Conservation (phyloP, 495 filamentous ascomycete species). For the Penicillium lagena region DNA sequence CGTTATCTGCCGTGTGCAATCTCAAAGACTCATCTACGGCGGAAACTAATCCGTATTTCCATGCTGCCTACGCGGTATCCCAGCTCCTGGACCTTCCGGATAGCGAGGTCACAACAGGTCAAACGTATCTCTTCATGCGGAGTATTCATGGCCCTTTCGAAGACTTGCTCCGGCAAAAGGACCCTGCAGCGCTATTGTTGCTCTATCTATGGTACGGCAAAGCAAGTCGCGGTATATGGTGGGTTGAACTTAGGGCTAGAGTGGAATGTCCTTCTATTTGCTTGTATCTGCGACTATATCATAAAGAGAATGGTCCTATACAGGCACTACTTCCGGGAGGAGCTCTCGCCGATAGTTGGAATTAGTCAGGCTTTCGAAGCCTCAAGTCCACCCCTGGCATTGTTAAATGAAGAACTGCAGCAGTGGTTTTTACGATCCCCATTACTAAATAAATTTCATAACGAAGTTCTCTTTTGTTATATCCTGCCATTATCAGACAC, state of each 20-base stretch:
- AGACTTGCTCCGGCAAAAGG: conserved; percentile 24
- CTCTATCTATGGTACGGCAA: conserved; percentile 42
- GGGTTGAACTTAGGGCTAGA: conserved; percentile 32
- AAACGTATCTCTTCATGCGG: conserved; percentile 16
- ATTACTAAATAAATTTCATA: too few relatives aligned
- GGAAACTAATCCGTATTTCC: conserved; percentile 32
- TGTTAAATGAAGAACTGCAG: too few relatives aligned
- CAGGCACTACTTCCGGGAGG: conserved; percentile 20
- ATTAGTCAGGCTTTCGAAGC: too few relatives aligned
- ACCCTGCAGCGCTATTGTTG: conserved; percentile 37
- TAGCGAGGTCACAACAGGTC: conserved; percentile 18
- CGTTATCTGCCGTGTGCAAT: conserved; percentile 21
- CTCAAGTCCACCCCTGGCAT: too few relatives aligned
- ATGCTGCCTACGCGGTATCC: conserved; percentile 28
- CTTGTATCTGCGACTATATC: conserved; percentile 26
- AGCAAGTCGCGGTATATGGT: conserved; percentile 33
- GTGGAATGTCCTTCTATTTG: conserved; percentile 40
- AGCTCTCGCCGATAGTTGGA: conserved; percentile 6
- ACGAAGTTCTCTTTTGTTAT: too few relatives aligned
- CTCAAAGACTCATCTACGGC: conserved; percentile 27
- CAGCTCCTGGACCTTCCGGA: conserved; percentile 18
- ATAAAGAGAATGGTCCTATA: conserved; percentile 13
- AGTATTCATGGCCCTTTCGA: conserved; percentile 22
- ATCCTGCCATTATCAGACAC: too few relatives aligned
- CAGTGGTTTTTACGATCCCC: too few relatives aligned